Evolutionary conservation across 2,329 filamentous ascomycete genomes (phyloP).

Genomic region (Beauveria australis): DNA sequence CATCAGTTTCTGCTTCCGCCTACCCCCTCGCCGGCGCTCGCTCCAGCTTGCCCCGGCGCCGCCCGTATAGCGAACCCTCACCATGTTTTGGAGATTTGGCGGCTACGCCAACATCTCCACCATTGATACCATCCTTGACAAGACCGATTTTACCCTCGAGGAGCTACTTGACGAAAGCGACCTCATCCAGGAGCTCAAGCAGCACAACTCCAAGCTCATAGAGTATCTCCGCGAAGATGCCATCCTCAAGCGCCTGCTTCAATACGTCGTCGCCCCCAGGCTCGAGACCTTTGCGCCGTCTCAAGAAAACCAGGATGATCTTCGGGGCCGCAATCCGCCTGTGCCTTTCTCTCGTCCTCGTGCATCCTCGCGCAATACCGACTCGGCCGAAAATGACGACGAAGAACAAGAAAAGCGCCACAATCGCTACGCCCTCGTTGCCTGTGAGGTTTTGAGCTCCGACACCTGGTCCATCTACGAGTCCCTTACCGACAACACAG

Average conservation of each 20-base stretch:
- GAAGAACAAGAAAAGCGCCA: constrained; percentile 85
- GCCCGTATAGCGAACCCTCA: constrained; percentile 32
- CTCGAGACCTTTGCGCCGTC: constrained; percentile 48
- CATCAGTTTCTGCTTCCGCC: not conserved
- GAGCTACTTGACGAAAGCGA: constrained; percentile 94
- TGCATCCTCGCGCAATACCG: constrained; percentile 43
- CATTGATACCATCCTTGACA: constrained; percentile 94
- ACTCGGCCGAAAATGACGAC: constrained; percentile 40
- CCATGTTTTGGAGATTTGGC: constrained; percentile 99
- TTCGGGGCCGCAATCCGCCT: constrained; percentile 36
- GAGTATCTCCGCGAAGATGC: constrained; percentile 87
- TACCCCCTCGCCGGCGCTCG: constrained; percentile 5
- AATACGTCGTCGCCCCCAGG: constrained; percentile 82
- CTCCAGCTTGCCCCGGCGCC: constrained; percentile 7
- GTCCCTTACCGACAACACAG: constrained; percentile 76
- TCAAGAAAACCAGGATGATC: constrained; percentile 42
- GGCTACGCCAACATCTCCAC: constrained; percentile 96
- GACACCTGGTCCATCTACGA: constrained; percentile 97
- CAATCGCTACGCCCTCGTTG: constrained; percentile 87
- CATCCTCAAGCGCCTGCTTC: constrained; percentile 74
- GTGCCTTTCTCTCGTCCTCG: constrained; percentile 43
- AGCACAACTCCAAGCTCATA: constrained; percentile 95
- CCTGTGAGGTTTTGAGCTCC: constrained; percentile 87
- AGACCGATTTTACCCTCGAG: constrained; percentile 90
- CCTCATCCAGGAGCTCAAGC: constrained; percentile 93